Evolutionary conservation across 2,329 filamentous ascomycete species (phyloP), one percentile per base, ranked within the genome.

Genomic region (Apiospora malaysiana): DNA sequence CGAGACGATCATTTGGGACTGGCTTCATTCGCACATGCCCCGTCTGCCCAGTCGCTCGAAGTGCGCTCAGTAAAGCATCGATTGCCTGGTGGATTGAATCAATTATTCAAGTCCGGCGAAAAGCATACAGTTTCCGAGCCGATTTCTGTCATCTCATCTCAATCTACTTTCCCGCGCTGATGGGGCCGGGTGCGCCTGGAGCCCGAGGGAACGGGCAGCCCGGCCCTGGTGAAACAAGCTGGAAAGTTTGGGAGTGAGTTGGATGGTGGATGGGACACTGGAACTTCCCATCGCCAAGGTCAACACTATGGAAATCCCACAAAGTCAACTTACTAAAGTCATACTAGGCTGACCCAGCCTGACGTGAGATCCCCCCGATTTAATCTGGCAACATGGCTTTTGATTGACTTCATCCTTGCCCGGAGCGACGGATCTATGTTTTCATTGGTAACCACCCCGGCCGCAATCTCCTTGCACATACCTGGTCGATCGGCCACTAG

Each of bases 221-320:
- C 51, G 51, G 16, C 27, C 14, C 2, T 21, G 27, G 27, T 59
- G 51, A 59, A 59, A 59, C 51, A 14, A 59, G 16, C 8, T 21
- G 51, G 18, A 16, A 59, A 16, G 51, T 59, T 37, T 37, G 32
- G 7, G 2, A 37, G 25, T 32, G n/a, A n/a, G n/a, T n/a, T n/a
- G n/a, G n/a, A n/a, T n/a, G n/a, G n/a, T 14, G 16, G 27, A 59
- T 59, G 51, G 25, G 6, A 32, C 7, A 7, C 32, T 37, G 51
- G 51, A 59, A 59, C 51, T 59, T 59, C 51, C 51, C 51, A 37
- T 18, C 51, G 21, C n/a, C n/a, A n/a, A n/a, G n/a, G n/a, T 18
- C 16, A 37, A 21, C 51, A 37, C 51, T 16, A 8, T 16, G 7
- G 32, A 32, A 25, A 4, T 32, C 6, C 32, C 32, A 32, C 32